Conservation (phyloP, 208 protist genomes). For the Acanthamoeba culbertsoni region DNA sequence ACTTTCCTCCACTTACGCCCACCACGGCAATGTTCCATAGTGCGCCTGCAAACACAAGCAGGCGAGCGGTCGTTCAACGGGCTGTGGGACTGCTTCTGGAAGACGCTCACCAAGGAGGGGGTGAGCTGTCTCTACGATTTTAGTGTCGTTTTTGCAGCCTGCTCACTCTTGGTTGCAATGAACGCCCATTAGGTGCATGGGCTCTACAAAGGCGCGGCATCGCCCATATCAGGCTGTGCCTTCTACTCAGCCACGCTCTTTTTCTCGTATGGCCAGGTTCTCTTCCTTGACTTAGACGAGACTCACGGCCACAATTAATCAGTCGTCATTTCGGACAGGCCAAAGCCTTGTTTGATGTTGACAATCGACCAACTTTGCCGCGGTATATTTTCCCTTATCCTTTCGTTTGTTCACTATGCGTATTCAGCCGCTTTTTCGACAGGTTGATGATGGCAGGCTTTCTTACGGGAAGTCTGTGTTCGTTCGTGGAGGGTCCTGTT, state of each 20-base stretch:
- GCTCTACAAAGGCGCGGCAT: slow-evolving; percentile 52
- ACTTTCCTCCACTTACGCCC: not conserved
- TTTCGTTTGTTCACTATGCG: not conserved
- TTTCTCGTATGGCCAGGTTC: slow-evolving; percentile 53
- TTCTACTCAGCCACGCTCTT: slow-evolving; percentile 49
- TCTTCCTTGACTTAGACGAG: not conserved
- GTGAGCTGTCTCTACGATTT: not conserved
- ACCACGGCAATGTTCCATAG: not conserved
- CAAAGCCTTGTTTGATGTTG: slow-evolving; percentile 18
- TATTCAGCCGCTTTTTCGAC: not conserved
- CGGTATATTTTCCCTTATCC: not conserved
- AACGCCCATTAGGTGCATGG: not conserved
- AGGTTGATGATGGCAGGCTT: slow-evolving; percentile 27
- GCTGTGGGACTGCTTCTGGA: slow-evolving; percentile 32
- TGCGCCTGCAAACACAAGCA: slow-evolving; percentile 39
- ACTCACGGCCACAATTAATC: not conserved
- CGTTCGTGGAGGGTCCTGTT: slow-evolving; percentile 39
- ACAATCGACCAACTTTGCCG: not conserved
- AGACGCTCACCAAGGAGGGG: slow-evolving; percentile 53
- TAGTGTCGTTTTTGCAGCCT: not conserved
- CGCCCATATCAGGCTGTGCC: slow-evolving; percentile 40
- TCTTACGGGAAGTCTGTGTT: not conserved
- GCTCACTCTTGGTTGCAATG: not conserved
- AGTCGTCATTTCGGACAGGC: not conserved
- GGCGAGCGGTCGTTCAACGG: slow-evolving; percentile 6